Evolutionary conservation across 2,329 filamentous ascomycete genomes (phyloP).

Genomic region (Colletotrichum sp.): DNA sequence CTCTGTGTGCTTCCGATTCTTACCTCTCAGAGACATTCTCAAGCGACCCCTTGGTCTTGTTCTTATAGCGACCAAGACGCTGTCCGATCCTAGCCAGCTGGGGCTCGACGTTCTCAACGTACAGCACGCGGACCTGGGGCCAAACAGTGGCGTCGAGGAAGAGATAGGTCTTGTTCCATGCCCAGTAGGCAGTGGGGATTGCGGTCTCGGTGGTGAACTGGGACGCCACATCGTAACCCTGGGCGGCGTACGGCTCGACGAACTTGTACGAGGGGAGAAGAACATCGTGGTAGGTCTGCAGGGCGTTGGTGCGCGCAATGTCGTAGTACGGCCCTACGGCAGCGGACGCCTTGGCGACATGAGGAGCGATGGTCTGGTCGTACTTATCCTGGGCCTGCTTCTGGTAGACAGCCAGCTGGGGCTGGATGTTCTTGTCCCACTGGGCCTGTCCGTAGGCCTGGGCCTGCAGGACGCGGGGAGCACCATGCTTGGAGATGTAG

Average conservation of each 20-base stretch:
- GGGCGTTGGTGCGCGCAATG: slow-evolving; percentile 64
- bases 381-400: slow-evolving; percentile 69
- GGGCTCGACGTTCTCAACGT: slow-evolving; percentile 92
- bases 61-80: slow-evolving; percentile 78
- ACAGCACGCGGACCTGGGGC: slow-evolving; percentile 81
- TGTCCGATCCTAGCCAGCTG: slow-evolving; percentile 93
- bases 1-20: neutral
- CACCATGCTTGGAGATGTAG: slow-evolving; percentile 75
- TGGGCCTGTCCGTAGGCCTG: slow-evolving; percentile 70
- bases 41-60: slow-evolving; percentile 40
- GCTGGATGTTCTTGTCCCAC: slow-evolving; percentile 81
- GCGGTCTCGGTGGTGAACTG: slow-evolving; percentile 72
- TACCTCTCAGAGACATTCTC: slow-evolving; percentile 40
- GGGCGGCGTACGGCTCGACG: slow-evolving; percentile 75
- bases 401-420: slow-evolving; percentile 73
- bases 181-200: slow-evolving; percentile 74
- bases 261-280: slow-evolving; percentile 77
- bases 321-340: slow-evolving; percentile 75
- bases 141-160: slow-evolving; percentile 81
- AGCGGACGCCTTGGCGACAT: slow-evolving; percentile 67
- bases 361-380: slow-evolving; percentile 71
- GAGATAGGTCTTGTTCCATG: slow-evolving; percentile 69
- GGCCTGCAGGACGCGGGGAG: slow-evolving; percentile 72
- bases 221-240: slow-evolving; percentile 70
- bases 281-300: slow-evolving; percentile 74